A percentile compares a stretch with the other conserved stretches of the same genome.
Evolutionary conservation across 305 asterid genomes (phyloP).

Genomic region (Fraxinus albicans): DNA sequence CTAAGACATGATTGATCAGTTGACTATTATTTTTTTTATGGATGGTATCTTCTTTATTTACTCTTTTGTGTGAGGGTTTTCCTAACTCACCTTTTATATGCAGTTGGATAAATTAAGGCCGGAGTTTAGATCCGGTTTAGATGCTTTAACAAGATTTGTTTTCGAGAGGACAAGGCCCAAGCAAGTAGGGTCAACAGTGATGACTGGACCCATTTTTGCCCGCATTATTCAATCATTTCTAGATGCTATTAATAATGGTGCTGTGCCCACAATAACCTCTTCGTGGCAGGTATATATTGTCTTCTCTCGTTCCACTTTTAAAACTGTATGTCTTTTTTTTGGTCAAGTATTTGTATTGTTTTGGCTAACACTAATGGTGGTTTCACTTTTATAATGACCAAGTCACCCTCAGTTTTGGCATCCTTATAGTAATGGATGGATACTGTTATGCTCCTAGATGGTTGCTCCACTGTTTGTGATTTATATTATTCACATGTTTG

Average conservation of each 20-base stretch:
- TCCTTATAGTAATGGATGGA: not conserved
- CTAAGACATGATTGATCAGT: not conserved
- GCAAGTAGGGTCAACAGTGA: constrained; percentile 84
- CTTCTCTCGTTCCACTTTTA: constrained; percentile 1
- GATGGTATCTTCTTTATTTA: not conserved
- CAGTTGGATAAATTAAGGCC: constrained; percentile 85
- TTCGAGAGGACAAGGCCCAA: constrained; percentile 94
- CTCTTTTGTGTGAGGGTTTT: not conserved
- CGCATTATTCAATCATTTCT: constrained; percentile 84
- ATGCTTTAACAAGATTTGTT: constrained; percentile 82
- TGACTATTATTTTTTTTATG: not conserved
- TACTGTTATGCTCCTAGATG: not conserved
- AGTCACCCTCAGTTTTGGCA: not conserved
- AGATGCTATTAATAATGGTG: constrained; percentile 93
- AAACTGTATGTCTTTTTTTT: not conserved
- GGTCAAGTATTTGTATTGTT: not conserved
- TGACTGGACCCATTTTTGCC: constrained; percentile 94
- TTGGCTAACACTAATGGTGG: not conserved
- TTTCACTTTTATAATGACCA: not conserved
- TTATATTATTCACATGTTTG: not conserved
- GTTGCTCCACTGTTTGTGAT: not conserved
- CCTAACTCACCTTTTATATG: constrained; percentile 16
- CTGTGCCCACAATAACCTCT: constrained; percentile 94
- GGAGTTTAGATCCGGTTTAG: constrained; percentile 87
- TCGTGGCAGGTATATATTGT: constrained; percentile 82